These are phyloP conservation scores for Starmerella scarabaei DNA, from an alignment of 805 yeast genomes.

Conservation along the genomic window DNA sequence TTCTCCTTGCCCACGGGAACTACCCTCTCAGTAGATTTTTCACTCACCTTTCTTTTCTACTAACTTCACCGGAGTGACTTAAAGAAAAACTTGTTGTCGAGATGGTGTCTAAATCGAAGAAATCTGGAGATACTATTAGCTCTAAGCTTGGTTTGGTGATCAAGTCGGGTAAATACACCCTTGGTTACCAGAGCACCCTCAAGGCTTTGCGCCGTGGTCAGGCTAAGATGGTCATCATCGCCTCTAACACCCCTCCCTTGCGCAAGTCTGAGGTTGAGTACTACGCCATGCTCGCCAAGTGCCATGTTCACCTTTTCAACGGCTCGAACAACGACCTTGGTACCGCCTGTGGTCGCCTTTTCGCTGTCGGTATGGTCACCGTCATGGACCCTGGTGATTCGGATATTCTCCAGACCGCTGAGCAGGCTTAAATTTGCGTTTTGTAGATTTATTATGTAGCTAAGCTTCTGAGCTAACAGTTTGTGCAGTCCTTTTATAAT, in stretches of 20 bases:
- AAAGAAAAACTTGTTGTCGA: constrained; percentile 51
- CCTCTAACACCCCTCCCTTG: constrained; percentile 99
- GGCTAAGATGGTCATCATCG: constrained; percentile 95
- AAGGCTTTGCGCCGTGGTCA: constrained; percentile 97
- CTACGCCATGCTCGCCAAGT: constrained; percentile 99
- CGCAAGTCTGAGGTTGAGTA: constrained; percentile 99
- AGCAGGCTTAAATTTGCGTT: constrained; percentile 16
- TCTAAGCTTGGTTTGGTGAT: constrained; percentile 94
- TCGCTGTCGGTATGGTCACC: constrained; percentile 98
- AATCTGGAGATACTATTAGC: constrained; percentile 87
- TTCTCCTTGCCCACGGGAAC: background rate
- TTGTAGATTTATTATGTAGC: background rate
- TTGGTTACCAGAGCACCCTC: constrained; percentile 98
- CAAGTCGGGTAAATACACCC: constrained; percentile 99
- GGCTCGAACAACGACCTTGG: constrained; percentile 99
- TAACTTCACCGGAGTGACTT: constrained; percentile 61
- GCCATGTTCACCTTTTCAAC: constrained; percentile 95
- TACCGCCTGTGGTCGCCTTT: constrained; percentile 99
- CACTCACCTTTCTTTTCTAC: background rate
- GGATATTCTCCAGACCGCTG: constrained; percentile 57
- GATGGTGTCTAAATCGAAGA: constrained; percentile 98
- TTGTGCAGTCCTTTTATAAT: constrained; percentile 17
- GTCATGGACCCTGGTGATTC: constrained; percentile 99
- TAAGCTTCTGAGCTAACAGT: background rate
- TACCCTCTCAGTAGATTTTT: constrained; percentile 5